Evolutionary conservation across 768 basidiomycete species (phyloP).

Genomic region (Ephemerocybe angulata): DNA sequence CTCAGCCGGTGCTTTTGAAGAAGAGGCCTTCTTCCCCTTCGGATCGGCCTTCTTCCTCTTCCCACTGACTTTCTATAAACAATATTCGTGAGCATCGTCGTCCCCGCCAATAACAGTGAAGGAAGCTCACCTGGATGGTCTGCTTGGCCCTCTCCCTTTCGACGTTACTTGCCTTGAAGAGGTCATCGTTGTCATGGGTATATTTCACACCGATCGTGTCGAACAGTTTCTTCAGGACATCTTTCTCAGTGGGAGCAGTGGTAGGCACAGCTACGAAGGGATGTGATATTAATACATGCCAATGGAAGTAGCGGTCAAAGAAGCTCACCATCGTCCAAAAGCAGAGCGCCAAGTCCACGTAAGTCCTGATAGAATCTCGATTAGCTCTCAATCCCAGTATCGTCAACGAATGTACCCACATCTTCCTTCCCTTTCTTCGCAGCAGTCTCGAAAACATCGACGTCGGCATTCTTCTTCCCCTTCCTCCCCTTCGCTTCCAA

Average conservation of each 20-base stretch:
- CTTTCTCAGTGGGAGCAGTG: constrained; percentile 34
- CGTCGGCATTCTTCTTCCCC: constrained; percentile 29
- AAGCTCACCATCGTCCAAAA: constrained; percentile 64
- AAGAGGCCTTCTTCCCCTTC: too few species aligned
- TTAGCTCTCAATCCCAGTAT: constrained; percentile 2
- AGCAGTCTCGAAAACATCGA: constrained; percentile 38
- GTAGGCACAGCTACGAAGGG: constrained; percentile 12
- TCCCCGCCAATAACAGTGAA: background rate
- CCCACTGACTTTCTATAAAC: too few species aligned
- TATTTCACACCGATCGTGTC: constrained; percentile 63
- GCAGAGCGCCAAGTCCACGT: constrained; percentile 57
- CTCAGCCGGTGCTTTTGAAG: too few species aligned
- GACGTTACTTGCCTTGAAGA: constrained; percentile 63
- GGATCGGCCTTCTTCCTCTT: too few species aligned
- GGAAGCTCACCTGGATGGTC: constrained; percentile 42
- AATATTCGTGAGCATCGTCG: too few species aligned
- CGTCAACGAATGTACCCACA: constrained; percentile 20
- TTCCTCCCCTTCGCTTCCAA: constrained; percentile 40
- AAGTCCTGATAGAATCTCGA: constrained; percentile 41
- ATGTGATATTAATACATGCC: background rate
- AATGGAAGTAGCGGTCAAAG: background rate
- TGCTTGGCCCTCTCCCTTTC: constrained; percentile 61
- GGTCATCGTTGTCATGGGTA: constrained; percentile 70
- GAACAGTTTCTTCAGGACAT: constrained; percentile 51
- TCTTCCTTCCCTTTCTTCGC: constrained; percentile 43